These are phyloP conservation scores for Chlorophyllum brunneum DNA, from an alignment of 768 basidiomycete genomes.

Conservation along the genomic window DNA sequence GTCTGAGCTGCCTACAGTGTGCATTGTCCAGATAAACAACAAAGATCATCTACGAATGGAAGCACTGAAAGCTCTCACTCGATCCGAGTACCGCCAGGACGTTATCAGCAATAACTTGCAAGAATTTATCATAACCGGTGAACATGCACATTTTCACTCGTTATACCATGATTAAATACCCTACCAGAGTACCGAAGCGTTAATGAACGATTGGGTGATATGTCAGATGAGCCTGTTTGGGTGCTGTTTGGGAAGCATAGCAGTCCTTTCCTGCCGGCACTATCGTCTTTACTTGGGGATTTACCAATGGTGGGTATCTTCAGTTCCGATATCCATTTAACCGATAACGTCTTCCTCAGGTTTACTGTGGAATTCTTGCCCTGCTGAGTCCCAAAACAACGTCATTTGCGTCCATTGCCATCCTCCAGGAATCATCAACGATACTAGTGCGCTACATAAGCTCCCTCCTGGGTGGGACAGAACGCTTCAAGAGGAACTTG, in stretches of 20 bases:
- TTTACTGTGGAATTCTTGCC: constrained; percentile 32
- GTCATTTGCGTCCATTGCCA: constrained; percentile 35
- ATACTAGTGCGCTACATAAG: constrained; percentile 24
- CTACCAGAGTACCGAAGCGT: constrained; percentile 27
- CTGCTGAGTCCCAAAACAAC: constrained; percentile 29
- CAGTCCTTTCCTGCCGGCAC: constrained; percentile 16
- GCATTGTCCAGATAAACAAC: constrained; percentile 18
- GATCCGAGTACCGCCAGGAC: constrained; percentile 29
- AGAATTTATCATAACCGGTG: constrained; percentile 28
- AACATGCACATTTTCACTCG: not conserved
- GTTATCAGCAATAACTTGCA: constrained; percentile 33
- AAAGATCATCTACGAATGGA: constrained; percentile 25
- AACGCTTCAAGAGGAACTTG: constrained; percentile 21
- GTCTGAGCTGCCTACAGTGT: not conserved
- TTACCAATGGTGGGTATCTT: constrained; percentile 27
- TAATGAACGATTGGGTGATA: constrained; percentile 19
- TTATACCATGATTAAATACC: not conserved
- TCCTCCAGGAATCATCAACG: constrained; percentile 33
- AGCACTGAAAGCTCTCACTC: constrained; percentile 25
- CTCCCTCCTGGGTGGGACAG: constrained; percentile 15
- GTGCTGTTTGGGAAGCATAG: constrained; percentile 8
- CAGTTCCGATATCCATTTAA: not conserved
- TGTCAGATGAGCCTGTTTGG: constrained; percentile 21
- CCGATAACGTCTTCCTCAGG: constrained; percentile 17
- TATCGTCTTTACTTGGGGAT: constrained; percentile 20